Base-by-base conservation (phyloP, 1,284 basidiomycete species). In the Cutaneotrichosporon arboriforme region DNA sequence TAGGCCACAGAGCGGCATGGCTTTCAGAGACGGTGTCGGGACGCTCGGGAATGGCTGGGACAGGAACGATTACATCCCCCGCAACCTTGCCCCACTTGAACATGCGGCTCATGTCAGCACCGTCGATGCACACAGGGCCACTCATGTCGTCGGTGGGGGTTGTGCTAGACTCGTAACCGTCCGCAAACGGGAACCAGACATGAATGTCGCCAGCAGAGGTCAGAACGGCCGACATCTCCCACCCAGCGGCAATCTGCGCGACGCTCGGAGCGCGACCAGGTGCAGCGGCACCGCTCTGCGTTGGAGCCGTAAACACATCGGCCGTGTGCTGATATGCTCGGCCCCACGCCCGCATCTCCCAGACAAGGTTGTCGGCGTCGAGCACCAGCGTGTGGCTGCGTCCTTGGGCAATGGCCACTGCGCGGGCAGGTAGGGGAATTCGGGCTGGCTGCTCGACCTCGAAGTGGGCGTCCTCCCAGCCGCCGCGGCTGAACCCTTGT, bases 161-260 rank as follows among this genome's bases (percentile, higher is more conserved):
- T 1, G 65, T 48, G 15, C 49, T 40, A 1, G 43, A 42, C 18
- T 57, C 43, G 60, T 81, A 80, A 5, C 46, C 54, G 0, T 58
- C 54, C 1, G 62, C 53, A 46, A 71, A 70, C 1, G 88, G 88
- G 82, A 83, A 90, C 82, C 84, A 90, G 8, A 86, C 81, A 59
- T 84, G 80, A 33, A 89, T 82, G 34, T 83, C 79, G 1, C 88
- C 88, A 4, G 80, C 77, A 48, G 80, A 77, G 2, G 84, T 85
- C 56, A 93, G 81, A 33, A 83, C 77, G 2, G 84, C 80, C 8
- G 84, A 85, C 70, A 85, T 86, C 5, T 66, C 60, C 90, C 88
- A 91, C n/a, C 90, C 90, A 54, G 71, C 65, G 0, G 85, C 85
- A 26, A 89, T 78, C 68, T 90, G 88, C 2, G 81, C 65, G 38